These are phyloP conservation scores for Onygenales sp. DNA, from an alignment of 2,329 filamentous ascomycete species.

Conservation along the genomic window DNA sequence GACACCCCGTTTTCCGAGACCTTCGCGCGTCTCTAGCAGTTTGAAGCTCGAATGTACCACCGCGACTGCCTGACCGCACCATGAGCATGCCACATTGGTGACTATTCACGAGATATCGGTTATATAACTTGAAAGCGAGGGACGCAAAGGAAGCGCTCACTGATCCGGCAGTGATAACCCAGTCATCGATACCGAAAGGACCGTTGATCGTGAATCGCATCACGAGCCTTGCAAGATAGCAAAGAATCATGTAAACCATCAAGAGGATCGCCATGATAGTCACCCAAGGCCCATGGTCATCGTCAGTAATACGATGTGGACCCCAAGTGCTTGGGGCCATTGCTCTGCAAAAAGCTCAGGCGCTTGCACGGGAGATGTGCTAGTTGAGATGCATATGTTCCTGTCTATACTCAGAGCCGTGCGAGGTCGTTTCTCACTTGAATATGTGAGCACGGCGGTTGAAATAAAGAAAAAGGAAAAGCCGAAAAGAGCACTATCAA, in stretches of 20 bases:
- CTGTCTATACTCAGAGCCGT: not conserved
- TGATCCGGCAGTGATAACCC: slow-evolving; percentile 9
- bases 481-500: too few relatives aligned
- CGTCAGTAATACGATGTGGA: slow-evolving; percentile 8
- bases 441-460: too few relatives aligned
- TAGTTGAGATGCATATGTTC: not conserved
- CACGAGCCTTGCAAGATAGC: slow-evolving; percentile 9
- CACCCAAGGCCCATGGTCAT: slow-evolving; percentile 11
- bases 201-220: slow-evolving; percentile 12
- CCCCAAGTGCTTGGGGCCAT: not conserved
- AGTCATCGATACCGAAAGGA: slow-evolving; percentile 11
- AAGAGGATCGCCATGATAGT: slow-evolving; percentile 9
- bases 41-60: slow-evolving; percentile 10
- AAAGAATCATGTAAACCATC: slow-evolving; percentile 11
- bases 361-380: not conserved
- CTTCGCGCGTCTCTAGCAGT: slow-evolving; percentile 9
- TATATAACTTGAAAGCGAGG: not conserved
- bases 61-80: slow-evolving; percentile 6
- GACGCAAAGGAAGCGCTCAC: slow-evolving; percentile 1
- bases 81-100: not conserved
- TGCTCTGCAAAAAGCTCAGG: not conserved
- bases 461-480: too few relatives aligned
- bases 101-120: not conserved
- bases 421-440: too few relatives aligned
- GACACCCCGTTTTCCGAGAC: slow-evolving; percentile 8